Base-by-base conservation (phyloP, 257 asterid species). In the Verbascum thapsus region DNA sequence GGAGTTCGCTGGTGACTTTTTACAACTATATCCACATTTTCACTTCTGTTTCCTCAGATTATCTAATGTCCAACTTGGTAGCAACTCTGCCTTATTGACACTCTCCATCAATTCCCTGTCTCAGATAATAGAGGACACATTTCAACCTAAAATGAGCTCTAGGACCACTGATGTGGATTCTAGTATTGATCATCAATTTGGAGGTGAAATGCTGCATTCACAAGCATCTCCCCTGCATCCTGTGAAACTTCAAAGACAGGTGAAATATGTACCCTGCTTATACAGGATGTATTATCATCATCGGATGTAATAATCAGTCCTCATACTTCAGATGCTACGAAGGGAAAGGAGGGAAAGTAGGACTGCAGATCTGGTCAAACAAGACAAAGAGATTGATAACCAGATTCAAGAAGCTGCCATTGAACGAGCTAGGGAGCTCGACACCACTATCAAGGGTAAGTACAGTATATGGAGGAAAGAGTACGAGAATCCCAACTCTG, bases 391-490 rank as follows among this genome's bases (percentile, higher is more conserved):
- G 72, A 72, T 62, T 35, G 95, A 91, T 51, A 72, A 75, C 70
- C 83, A 83, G 67, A 81, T 81, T 79, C 95, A 88, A 75, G 95
- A 80, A 65, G 87, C 83, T n/a, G 96, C 96, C 70, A 78, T 91
- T 74, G 69, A 68, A 74, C 85, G 83, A 72, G 88, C 98, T 52
- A 68, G 67, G 73, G 91, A 86, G 80, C 83, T 88, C 51, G 95
- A 88, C 73, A 84, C 87, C 66, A 84, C 95, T 50, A 51, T 74
- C 75, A 81, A 69, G 81, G 91, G 91, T 40, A 88, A 83, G 86
- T 88, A 83, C 67, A 76, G 82, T 71, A 84, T 88, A 78, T 88
- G 96, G 98, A 86, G 98, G 95, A 84, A 82, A 80, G 96, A 86
- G 63, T 88, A 91, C 30, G 95, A 83, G 42, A 84, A 84, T 70